Evolutionary conservation across 768 basidiomycete genomes (phyloP).

Genomic region (Gloeophyllum trabeum): DNA sequence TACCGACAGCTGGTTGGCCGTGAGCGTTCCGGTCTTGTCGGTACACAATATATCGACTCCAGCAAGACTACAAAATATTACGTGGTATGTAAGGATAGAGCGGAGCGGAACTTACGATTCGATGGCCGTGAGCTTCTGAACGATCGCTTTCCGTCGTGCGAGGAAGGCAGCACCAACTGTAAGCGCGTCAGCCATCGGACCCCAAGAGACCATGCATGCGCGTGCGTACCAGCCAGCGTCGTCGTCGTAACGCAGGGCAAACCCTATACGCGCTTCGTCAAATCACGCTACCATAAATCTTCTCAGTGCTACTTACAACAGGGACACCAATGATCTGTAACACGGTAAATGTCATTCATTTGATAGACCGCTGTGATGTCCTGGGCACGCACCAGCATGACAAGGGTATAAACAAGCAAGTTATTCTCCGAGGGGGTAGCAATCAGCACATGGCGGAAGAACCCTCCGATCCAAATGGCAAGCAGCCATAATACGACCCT

Average conservation of each 20-base stretch:
- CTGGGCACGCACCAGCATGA: constrained; percentile 22
- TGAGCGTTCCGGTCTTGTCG: constrained; percentile 35
- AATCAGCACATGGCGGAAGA: constrained; percentile 26
- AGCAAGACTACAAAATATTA: no score
- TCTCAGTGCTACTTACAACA: no score
- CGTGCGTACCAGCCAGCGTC: no score
- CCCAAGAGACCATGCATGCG: no score
- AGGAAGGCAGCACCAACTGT: constrained; percentile 35
- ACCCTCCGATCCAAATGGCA: constrained; percentile 32
- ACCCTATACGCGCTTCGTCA: no score
- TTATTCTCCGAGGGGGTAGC: constrained; percentile 30
- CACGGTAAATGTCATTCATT: background rate
- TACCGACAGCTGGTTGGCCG: constrained; percentile 35
- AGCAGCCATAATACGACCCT: constrained; percentile 29
- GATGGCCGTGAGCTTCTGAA: constrained; percentile 37
- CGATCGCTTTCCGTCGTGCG: constrained; percentile 30
- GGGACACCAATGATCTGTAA: constrained; percentile 32
- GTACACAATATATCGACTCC: constrained; percentile 34
- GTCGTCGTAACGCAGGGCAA: constrained; percentile 32
- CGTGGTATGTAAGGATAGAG: no score
- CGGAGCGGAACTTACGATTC: no score
- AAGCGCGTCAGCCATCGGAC: no score
- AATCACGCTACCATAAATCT: no score
- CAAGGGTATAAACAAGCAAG: constrained; percentile 29
- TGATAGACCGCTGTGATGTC: background rate